Percentiles rank a stretch among this genome's conserved stretches.
Evolutionary conservation across 768 basidiomycete species (phyloP).

Genomic region (Russula sp.): DNA sequence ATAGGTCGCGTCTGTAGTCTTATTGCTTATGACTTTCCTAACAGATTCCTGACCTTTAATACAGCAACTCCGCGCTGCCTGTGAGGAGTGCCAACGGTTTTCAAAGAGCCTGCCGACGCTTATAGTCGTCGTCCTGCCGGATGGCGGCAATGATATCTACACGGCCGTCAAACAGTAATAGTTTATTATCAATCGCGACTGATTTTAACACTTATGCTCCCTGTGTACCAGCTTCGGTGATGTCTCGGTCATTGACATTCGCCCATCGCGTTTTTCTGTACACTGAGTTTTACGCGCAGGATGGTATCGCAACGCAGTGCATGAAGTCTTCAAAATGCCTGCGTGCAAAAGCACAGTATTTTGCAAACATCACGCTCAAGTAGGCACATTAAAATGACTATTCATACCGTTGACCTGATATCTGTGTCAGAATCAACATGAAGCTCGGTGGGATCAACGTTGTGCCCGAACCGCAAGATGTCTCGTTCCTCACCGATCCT

Average conservation of each 20-base stretch:
- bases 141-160: slow-evolving; percentile 64
- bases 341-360: slow-evolving; percentile 67
- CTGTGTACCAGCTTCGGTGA: slow-evolving; percentile 1
- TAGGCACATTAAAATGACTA: slow-evolving; percentile 30
- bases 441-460: slow-evolving; percentile 81
- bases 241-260: slow-evolving; percentile 2
- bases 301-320: slow-evolving; percentile 77
- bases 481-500: slow-evolving; percentile 58
- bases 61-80: slow-evolving; percentile 47
- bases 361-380: slow-evolving; percentile 75
- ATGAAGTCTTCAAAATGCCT: slow-evolving; percentile 58
- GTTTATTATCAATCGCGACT: not conserved
- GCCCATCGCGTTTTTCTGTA: not conserved
- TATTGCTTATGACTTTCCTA: not conserved
- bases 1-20: slow-evolving; percentile 30
- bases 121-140: slow-evolving; percentile 13
- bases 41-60: not conserved
- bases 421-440: slow-evolving; percentile 59
- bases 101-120: slow-evolving; percentile 29
- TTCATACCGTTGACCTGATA: slow-evolving; percentile 2
- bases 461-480: slow-evolving; percentile 60
- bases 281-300: slow-evolving; percentile 27
- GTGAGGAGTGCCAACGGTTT: slow-evolving; percentile 39
- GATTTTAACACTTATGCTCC: not conserved
- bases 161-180: slow-evolving; percentile 72